Percentiles rank a stretch among this genome's conserved stretches.
Evolutionary conservation across 139 green algal genomes (phyloP).

Genomic region (Auxenochlorella pyrenoidosa): DNA sequence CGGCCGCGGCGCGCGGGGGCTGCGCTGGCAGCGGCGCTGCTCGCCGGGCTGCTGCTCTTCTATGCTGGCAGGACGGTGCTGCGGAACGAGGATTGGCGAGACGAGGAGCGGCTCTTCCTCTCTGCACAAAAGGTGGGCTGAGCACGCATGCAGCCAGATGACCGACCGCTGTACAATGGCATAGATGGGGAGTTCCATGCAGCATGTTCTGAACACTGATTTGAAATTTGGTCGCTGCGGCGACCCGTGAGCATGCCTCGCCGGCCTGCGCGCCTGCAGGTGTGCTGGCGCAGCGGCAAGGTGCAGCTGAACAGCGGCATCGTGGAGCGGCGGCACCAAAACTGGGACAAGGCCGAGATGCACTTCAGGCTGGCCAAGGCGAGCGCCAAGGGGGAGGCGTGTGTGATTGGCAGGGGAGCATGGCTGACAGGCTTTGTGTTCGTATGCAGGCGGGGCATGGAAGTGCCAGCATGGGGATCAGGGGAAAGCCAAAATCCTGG

Average conservation of each 20-base stretch:
- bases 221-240: too few relatives aligned
- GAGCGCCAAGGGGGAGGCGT: too few relatives aligned
- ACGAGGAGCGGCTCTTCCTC: slow-evolving; percentile 77
- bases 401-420: too few relatives aligned
- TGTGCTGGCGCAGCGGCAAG: slow-evolving; percentile 66
- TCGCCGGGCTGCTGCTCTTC: slow-evolving; percentile 33
- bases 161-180: too few relatives aligned
- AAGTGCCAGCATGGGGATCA: too few relatives aligned
- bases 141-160: too few relatives aligned
- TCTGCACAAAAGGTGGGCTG: slow-evolving; percentile 57
- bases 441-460: too few relatives aligned
- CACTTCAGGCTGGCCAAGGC: slow-evolving; percentile 61
- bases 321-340: slow-evolving; percentile 58
- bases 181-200: too few relatives aligned
- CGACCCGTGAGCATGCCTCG: too few relatives aligned
- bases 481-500: too few relatives aligned
- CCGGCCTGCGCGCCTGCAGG: background rate
- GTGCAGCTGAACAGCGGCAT: slow-evolving; percentile 86
- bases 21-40: background rate
- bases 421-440: too few relatives aligned
- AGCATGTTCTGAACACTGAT: too few relatives aligned
- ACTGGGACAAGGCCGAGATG: slow-evolving; percentile 54
- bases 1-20: background rate
- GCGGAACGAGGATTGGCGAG: slow-evolving; percentile 78
- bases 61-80: slow-evolving; percentile 53